Percentiles rank a stretch among this genome's conserved stretches.
Conservation (phyloP, 2,329 filamentous ascomycete species). For the Mollisia scopiformis region DNA sequence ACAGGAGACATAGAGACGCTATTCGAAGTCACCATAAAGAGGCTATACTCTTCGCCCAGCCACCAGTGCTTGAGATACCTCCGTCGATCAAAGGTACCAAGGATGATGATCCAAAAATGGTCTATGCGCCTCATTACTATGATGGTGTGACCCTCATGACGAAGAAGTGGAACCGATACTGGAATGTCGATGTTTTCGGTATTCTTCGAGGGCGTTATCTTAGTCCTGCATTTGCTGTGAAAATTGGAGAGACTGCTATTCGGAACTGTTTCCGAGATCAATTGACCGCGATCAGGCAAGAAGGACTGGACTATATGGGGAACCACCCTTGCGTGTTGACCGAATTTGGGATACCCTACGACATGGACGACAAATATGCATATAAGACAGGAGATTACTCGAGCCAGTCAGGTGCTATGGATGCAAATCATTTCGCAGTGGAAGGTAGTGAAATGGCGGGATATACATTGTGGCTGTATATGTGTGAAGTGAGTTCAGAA, state of each 20-base stretch:
- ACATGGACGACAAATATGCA: constrained; percentile 96
- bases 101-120: constrained; percentile 88
- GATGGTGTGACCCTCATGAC: constrained; percentile 96
- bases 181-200: constrained; percentile 96
- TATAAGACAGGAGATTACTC: constrained; percentile 96
- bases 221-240: constrained; percentile 88
- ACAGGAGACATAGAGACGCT: constrained; percentile 73
- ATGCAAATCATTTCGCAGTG: constrained; percentile 92
- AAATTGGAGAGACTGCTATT: constrained; percentile 90
- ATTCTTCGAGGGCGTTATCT: constrained; percentile 87
- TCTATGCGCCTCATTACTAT: constrained; percentile 95
- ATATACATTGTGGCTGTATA: constrained; percentile 89
- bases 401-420: constrained; percentile 88
- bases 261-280: constrained; percentile 92
- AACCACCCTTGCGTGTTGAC: constrained; percentile 88
- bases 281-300: constrained; percentile 77
- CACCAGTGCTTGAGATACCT: constrained; percentile 88
- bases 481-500: constrained; percentile 60
- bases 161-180: constrained; percentile 97
- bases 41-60: constrained; percentile 88
- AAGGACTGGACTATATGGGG: constrained; percentile 87
- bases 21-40: constrained; percentile 78
- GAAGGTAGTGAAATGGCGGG: constrained; percentile 85
- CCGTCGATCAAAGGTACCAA: constrained; percentile 83
- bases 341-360: constrained; percentile 97